These are phyloP conservation scores for Pseudotsuga menziesii DNA, from an alignment of 75 land plant species.

Conservation along the genomic window DNA sequence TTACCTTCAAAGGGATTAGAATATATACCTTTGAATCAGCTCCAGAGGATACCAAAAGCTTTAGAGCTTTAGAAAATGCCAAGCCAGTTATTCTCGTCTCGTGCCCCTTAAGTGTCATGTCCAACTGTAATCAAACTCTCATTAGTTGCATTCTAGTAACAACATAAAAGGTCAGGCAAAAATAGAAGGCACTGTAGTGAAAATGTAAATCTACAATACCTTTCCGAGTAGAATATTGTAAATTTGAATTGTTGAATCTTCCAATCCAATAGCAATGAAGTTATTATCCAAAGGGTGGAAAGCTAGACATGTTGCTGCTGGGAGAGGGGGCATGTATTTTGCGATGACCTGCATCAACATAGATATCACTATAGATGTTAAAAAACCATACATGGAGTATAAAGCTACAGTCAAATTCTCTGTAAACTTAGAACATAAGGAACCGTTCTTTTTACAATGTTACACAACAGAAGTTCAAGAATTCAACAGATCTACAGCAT, in stretches of 20 bases:
- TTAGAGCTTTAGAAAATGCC: constrained; percentile 57
- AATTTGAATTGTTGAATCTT: constrained; percentile 49
- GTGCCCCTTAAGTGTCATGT: constrained; percentile 58
- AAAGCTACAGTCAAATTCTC: neutral
- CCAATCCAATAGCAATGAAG: constrained; percentile 56
- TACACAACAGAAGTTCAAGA: neutral
- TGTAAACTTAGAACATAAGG: no score
- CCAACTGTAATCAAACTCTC: constrained; percentile 33
- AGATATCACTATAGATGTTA: neutral
- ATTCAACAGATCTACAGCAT: neutral
- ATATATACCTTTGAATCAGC: constrained; percentile 62
- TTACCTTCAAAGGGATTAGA: neutral
- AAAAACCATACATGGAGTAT: neutral
- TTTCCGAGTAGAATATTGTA: constrained; percentile 37
- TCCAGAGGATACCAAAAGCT: constrained; percentile 70
- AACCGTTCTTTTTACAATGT: neutral
- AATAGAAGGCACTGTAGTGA: no score
- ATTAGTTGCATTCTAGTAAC: neutral
- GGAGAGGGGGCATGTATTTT: constrained; percentile 5
- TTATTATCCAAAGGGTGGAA: constrained; percentile 60
- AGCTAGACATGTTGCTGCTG: constrained; percentile 54
- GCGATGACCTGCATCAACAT: constrained; percentile 35
- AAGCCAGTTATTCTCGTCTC: constrained; percentile 66
- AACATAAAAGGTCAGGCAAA: no score
- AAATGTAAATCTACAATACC: constrained; percentile 15